phyloP scores from a whole-genome alignment of 768 basidiomycete species.

The Calocera cornea region DNA sequence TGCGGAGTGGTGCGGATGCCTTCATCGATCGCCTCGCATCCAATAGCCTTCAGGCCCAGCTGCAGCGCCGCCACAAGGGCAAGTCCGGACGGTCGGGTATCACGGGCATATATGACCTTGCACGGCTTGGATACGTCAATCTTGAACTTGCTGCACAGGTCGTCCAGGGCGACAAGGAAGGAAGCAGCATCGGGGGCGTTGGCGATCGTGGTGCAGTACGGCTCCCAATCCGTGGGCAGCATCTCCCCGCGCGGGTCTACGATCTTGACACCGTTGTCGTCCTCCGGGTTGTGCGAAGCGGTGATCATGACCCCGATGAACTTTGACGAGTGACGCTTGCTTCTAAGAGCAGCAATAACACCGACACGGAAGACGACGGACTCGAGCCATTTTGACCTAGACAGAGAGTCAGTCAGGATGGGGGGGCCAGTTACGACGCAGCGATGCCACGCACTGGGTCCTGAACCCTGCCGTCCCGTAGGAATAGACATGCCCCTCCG shows the following conservation, averaged over 20 bases:
- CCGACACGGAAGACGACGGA: constrained; percentile 92
- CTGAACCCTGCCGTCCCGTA: constrained; percentile 36
- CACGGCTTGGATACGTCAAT: constrained; percentile 72
- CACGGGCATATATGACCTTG: constrained; percentile 77
- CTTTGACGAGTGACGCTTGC: constrained; percentile 81
- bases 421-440: not conserved
- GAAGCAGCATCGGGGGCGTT: constrained; percentile 65
- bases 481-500: constrained; percentile 17
- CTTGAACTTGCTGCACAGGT: constrained; percentile 46
- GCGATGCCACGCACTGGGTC: constrained; percentile 22
- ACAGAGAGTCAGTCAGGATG: not conserved
- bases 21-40: constrained; percentile 53
- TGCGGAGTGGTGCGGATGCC: constrained; percentile 89
- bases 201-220: constrained; percentile 69
- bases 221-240: constrained; percentile 89
- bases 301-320: constrained; percentile 98
- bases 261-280: constrained; percentile 99
- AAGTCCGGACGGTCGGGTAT: constrained; percentile 81
- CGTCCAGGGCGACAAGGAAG: constrained; percentile 51
- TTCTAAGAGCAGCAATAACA: constrained; percentile 75
- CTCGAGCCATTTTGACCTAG: constrained; percentile 39
- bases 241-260: constrained; percentile 97
- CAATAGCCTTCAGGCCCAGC: constrained; percentile 67
- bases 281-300: constrained; percentile 98
- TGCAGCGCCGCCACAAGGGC: constrained; percentile 62